A percentile compares a stretch with the other conserved stretches of the same genome.
phyloP scores from a whole-genome alignment of 805 yeast species.

The Nakazawaea anatomiae region DNA sequence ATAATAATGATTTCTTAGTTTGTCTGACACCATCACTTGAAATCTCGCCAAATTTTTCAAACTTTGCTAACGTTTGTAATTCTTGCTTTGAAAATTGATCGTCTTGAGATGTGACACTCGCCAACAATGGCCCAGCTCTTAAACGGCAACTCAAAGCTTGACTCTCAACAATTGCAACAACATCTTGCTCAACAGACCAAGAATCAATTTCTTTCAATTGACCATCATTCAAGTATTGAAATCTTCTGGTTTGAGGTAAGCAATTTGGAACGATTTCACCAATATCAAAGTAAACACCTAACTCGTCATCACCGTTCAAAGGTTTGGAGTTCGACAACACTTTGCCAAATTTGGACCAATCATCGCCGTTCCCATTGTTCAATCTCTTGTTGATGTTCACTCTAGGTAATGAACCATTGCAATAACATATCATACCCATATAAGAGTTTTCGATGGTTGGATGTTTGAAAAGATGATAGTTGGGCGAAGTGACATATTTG shows the following conservation, averaged over 20 bases:
- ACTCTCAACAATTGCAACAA: constrained; percentile 71
- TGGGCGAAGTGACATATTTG: constrained; percentile 68
- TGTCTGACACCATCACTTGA: constrained; percentile 47
- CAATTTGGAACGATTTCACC: constrained; percentile 92
- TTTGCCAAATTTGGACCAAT: constrained; percentile 61
- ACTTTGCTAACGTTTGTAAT: constrained; percentile 17
- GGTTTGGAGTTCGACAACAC: constrained; percentile 35
- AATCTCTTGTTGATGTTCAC: constrained; percentile 65
- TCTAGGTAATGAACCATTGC: constrained; percentile 86
- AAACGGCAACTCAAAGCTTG: constrained; percentile 83
- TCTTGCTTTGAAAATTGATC: constrained; percentile 11
- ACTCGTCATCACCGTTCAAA: constrained; percentile 31
- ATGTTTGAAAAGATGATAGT: constrained; percentile 81
- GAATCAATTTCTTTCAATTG: constrained; percentile 25
- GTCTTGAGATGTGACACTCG: constrained; percentile 18
- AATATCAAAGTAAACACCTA: constrained; percentile 81
- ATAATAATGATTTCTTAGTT: constrained; percentile 32
- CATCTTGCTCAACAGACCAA: constrained; percentile 60
- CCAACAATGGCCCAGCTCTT: constrained; percentile 73
- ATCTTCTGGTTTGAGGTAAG: constrained; percentile 54
- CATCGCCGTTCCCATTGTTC: constrained; percentile 32
- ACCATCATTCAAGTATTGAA: constrained; percentile 31
- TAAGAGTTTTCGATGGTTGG: constrained; percentile 72
- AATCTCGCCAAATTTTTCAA: constrained; percentile 33
- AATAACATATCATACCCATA: constrained; percentile 95